Evolutionary conservation across 352 stramenopile species (phyloP), one percentile per base, ranked within the genome.

Genomic region (Peronospora destructor): DNA sequence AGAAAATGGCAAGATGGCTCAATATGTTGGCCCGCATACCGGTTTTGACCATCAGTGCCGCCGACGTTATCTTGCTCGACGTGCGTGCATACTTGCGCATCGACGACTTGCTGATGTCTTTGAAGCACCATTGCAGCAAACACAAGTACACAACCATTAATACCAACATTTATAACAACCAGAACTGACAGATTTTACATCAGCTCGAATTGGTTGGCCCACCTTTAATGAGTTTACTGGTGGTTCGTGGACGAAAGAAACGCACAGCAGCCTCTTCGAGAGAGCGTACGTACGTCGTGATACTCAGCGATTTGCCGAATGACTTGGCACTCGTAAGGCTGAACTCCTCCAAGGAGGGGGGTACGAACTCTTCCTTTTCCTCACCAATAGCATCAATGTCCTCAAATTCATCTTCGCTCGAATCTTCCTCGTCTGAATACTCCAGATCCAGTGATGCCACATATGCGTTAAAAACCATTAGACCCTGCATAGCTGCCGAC

Each of bases 221-320:
- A 86, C 80, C 81, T 72, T 92, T 92, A 45, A 92, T 78, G 28
- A 92, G 65, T 56, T 89, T 92, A 60, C 74, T 67, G 23, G 87
- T 74, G 51, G 78, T 53, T 41, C 68, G 76, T 23, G 76, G 73
- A 23, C 70, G 66, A 43, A 67, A 75, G 41, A 73, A 67, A 37
- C 60, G 46, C 43, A 92, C 59, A 35, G 72, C 68, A 45, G 85
- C 48, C 45, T 86, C 75, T 61, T 92, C 81, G 4, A 90, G 67
- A 44, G 73, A 83, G 35, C 81, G 81, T 57, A 87, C 48, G 45
- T 74, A 87, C 14, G 81, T 92, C n/a, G 76, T 78, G 55, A 88
- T 87, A 34, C 76, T 88, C 4, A 92, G 50, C 44, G 79, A 88
- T 61, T 89, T 89, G 54, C 61, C 49, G 43, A 87, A 92, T 39